phyloP scores from a whole-genome alignment of 2,329 filamentous ascomycete genomes.

The Pseudodiploospora longispora region DNA sequence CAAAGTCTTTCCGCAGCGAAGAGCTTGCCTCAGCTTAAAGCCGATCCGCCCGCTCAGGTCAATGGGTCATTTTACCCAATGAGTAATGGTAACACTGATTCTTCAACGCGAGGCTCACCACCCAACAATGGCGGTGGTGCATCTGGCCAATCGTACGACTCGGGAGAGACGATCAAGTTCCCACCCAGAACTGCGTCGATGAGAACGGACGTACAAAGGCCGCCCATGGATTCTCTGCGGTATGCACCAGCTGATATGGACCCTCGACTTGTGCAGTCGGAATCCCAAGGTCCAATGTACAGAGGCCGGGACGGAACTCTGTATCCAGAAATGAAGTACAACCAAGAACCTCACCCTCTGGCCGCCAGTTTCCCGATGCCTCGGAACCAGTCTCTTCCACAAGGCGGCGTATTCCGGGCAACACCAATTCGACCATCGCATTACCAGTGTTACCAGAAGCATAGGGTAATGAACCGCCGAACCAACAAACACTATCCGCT shows the following conservation, averaged over 20 bases:
- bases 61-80: too few relatives aligned
- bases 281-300: constrained; percentile 27
- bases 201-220: constrained; percentile 11
- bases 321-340: constrained; percentile 32
- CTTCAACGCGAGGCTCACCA: constrained; percentile 2
- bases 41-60: neutral
- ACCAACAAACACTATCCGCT: constrained; percentile 43
- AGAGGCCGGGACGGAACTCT: constrained; percentile 30
- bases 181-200: constrained; percentile 26
- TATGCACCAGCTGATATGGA: constrained; percentile 18
- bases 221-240: constrained; percentile 13
- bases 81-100: too few relatives aligned
- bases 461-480: constrained; percentile 39
- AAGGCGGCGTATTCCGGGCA: constrained; percentile 33
- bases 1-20: constrained; percentile 15
- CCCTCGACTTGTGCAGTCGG: constrained; percentile 23
- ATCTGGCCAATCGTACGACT: constrained; percentile 12
- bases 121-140: constrained; percentile 13
- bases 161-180: constrained; percentile 17
- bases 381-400: constrained; percentile 16
- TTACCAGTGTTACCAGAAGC: constrained; percentile 39
- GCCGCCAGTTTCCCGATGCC: constrained; percentile 31
- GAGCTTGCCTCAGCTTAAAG: constrained; percentile 12
- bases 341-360: constrained; percentile 25
- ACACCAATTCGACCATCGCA: constrained; percentile 35